These are phyloP conservation scores for Penicillium nordicum DNA, from an alignment of 2,329 filamentous ascomycete genomes.

Conservation along the genomic window DNA sequence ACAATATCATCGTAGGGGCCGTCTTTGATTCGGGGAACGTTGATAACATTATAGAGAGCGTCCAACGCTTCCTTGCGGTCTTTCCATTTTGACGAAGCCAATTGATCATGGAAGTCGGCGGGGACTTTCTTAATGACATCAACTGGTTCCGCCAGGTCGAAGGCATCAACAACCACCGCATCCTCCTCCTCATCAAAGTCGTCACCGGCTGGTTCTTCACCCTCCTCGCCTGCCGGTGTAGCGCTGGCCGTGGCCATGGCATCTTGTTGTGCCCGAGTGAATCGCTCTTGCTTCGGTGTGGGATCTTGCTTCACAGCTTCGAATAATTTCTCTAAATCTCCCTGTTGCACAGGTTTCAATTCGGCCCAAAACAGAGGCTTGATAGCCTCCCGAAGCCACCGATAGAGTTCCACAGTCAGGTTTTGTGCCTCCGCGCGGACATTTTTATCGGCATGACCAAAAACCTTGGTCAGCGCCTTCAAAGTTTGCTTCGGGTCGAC, in stretches of 20 bases:
- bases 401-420: slow-evolving; percentile 87
- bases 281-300: slow-evolving; percentile 81
- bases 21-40: slow-evolving; percentile 89
- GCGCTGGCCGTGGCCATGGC: slow-evolving; percentile 68
- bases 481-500: slow-evolving; percentile 89
- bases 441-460: slow-evolving; percentile 97
- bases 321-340: slow-evolving; percentile 88
- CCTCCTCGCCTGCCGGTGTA: slow-evolving; percentile 56
- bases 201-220: slow-evolving; percentile 37
- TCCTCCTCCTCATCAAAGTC: slow-evolving; percentile 60
- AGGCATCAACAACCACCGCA: slow-evolving; percentile 69
- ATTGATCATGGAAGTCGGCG: slow-evolving; percentile 73
- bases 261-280: slow-evolving; percentile 85
- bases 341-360: slow-evolving; percentile 90
- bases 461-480: slow-evolving; percentile 83
- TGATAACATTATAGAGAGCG: slow-evolving; percentile 69
- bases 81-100: slow-evolving; percentile 95
- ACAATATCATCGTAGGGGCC: slow-evolving; percentile 82
- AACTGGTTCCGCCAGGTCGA: slow-evolving; percentile 79
- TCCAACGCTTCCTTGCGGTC: slow-evolving; percentile 94
- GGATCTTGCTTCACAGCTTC: slow-evolving; percentile 88
- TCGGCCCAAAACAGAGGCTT: slow-evolving; percentile 98
- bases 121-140: slow-evolving; percentile 81
- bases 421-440: slow-evolving; percentile 90
- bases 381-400: slow-evolving; percentile 96